Base-by-base conservation (phyloP, 345 rosid species). In the Ceriops tagal region DNA sequence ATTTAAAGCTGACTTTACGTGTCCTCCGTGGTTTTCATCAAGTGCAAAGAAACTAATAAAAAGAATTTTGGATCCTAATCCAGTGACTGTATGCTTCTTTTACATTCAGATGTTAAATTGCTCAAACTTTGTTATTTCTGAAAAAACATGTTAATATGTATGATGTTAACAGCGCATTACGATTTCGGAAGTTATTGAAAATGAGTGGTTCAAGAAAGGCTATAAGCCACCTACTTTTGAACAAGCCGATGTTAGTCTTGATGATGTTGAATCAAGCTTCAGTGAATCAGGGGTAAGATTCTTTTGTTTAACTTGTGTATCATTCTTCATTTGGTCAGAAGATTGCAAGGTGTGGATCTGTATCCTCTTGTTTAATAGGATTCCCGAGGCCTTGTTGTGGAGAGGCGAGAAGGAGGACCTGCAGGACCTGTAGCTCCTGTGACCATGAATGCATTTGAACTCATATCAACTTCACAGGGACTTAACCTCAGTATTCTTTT, bases 141-240 rank as follows among this genome's bases (percentile, higher is more conserved):
- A 10, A 55, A 10, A 64, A 58, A 57, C 18, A 11, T 3, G 18
- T 43, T 43, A 43, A 28, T 31, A 35, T 19, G 64, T 27, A n/a
- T 65, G 58, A 21, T 64, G 26, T 61, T 22, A 78, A 82, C 91
- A 96, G 98, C 89, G 98, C 39, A 92, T 95, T 57, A 86, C 90
- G 53, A 83, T 84, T 66, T 82, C 93, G 4, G 96, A 90, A 79
- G 83, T 92, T 78, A 81, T 90, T 75, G 91, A 82, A 82, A 90
- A 92, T 79, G 98, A 92, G 53, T 96, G 99, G 99, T 96, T 96
- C 79, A 96, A 90, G 70, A 92, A 96, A 83, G 98, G 98, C 57
- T 96, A 96, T 75, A 92, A 89, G 76, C 90, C 93, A 49, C 89
- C 96, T 61, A 75, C 64, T 53, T 96, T 96, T 82, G 96, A 92